A percentile compares a stretch with the other conserved stretches of the same genome.
phyloP scores from a whole-genome alignment of 129 eudicot species.

The Saposhnikovia divaricata region DNA sequence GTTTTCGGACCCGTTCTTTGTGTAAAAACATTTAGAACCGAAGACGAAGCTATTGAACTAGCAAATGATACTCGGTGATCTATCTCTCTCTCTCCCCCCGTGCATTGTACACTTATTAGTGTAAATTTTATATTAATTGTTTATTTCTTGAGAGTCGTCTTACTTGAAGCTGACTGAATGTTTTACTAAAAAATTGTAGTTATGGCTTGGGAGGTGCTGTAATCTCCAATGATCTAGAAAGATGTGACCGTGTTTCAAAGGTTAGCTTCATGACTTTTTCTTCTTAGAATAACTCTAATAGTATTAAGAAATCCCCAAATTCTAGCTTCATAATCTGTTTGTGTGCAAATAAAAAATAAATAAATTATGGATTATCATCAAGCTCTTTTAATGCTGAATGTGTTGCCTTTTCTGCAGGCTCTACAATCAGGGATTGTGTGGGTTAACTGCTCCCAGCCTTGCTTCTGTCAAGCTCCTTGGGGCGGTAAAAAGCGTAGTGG shows the following conservation, averaged over 20 bases:
- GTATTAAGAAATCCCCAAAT: not conserved
- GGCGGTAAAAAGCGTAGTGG: slow-evolving; percentile 98
- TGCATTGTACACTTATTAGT: not conserved
- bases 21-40: slow-evolving; percentile 78
- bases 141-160: not conserved
- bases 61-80: slow-evolving; percentile 86
- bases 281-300: not conserved
- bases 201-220: slow-evolving; percentile 94
- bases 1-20: slow-evolving; percentile 97
- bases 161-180: not conserved
- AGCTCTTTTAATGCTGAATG: slow-evolving; percentile 1
- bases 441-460: slow-evolving; percentile 98
- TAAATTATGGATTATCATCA: not conserved
- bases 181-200: slow-evolving; percentile 28
- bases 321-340: not conserved
- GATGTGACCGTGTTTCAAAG: slow-evolving; percentile 83
- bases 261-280: slow-evolving; percentile 26
- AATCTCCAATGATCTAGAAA: slow-evolving; percentile 73
- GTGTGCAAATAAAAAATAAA: not conserved
- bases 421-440: slow-evolving; percentile 83
- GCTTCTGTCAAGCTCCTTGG: slow-evolving; percentile 99
- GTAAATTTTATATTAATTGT: not conserved
- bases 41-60: slow-evolving; percentile 90
- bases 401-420: slow-evolving; percentile 43
- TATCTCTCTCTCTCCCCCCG: not conserved